phyloP scores from a whole-genome alignment of 1,139 yeast genomes.

The Hyphopichia fennica region DNA sequence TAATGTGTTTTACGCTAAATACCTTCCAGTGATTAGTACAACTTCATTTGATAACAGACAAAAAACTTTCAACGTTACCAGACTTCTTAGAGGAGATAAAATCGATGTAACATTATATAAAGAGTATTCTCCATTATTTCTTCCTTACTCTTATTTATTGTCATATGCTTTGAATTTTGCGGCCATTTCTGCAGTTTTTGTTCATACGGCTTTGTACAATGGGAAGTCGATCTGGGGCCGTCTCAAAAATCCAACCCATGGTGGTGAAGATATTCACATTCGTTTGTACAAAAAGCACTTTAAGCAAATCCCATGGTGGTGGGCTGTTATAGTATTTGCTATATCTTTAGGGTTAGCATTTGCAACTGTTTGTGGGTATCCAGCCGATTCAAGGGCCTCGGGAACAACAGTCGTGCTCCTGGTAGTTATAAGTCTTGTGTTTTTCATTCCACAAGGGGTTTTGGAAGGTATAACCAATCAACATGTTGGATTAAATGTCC shows the following conservation, averaged over 20 bases:
- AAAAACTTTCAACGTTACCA: slow-evolving; percentile 39
- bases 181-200: slow-evolving; percentile 37
- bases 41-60: slow-evolving; percentile 46
- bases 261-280: slow-evolving; percentile 40
- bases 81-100: slow-evolving; percentile 16
- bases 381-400: slow-evolving; percentile 28
- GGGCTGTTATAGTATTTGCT: slow-evolving; percentile 32
- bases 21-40: slow-evolving; percentile 48
- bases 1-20: slow-evolving; percentile 52
- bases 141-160: slow-evolving; percentile 37
- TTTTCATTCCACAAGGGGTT: slow-evolving; percentile 36
- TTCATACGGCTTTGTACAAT: slow-evolving; percentile 37
- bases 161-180: slow-evolving; percentile 44
- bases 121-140: slow-evolving; percentile 34
- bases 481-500: slow-evolving; percentile 37
- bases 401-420: slow-evolving; percentile 38
- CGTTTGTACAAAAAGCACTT: slow-evolving; percentile 34
- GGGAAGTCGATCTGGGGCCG: slow-evolving; percentile 35
- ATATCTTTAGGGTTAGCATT: slow-evolving; percentile 31
- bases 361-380: slow-evolving; percentile 23
- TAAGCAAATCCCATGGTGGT: slow-evolving; percentile 41
- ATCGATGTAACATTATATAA: slow-evolving; percentile 26
- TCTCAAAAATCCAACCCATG: slow-evolving; percentile 24
- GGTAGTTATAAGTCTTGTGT: slow-evolving; percentile 25
- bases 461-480: slow-evolving; percentile 39